Base-by-base conservation (phyloP, 495 filamentous ascomycete species). In the Aspergillus steynii region DNA sequence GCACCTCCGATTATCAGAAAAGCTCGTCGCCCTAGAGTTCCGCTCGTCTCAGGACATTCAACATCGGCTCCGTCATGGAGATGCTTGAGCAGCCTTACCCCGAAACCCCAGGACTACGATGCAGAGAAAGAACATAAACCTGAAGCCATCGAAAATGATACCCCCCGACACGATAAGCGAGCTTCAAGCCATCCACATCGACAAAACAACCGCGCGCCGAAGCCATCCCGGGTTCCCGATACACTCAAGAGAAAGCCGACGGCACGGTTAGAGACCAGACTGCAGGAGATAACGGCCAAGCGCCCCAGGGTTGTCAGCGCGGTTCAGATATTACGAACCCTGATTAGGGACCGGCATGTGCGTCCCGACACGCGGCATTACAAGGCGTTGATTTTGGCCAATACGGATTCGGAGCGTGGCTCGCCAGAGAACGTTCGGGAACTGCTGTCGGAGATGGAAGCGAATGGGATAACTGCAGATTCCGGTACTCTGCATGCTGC, bases 401-500 rank as follows among this genome's bases (percentile, higher is more conserved):
- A 95, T 71, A 77, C 85, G 27, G 82, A 87, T 71, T 65, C 79
- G 31, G 64, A 80, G 34, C 71, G 82, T 56, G 91, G 92, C 2
- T 90, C 90, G 29, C 86, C 87, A 6, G 76, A 72, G 29, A 77
- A 82, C 50, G 82, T 93, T 20, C 74, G 71, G 14, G 62, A 65
- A n/a, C 72, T 96, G 4, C 71, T 94, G 15, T 65, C 82, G 29
- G 91, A 96, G 65, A 91, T 97, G 86, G 77, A 81, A 58, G 71
- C 72, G 12, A 74, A 77, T 52, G 80, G 81, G 0, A 80, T 97
- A 47, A 69, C 79, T 28, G 78, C 82, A 14, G 88, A 91, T 64
- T 79, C 83, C 2, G 79, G 75, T 4, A 84, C 88, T 2, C 92
- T 90, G 63, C 88, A 95, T 72, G 82, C 82, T 61, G 83, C 87